Base-by-base conservation (phyloP, 495 filamentous ascomycete species). In the Aspergillus ostianus region DNA sequence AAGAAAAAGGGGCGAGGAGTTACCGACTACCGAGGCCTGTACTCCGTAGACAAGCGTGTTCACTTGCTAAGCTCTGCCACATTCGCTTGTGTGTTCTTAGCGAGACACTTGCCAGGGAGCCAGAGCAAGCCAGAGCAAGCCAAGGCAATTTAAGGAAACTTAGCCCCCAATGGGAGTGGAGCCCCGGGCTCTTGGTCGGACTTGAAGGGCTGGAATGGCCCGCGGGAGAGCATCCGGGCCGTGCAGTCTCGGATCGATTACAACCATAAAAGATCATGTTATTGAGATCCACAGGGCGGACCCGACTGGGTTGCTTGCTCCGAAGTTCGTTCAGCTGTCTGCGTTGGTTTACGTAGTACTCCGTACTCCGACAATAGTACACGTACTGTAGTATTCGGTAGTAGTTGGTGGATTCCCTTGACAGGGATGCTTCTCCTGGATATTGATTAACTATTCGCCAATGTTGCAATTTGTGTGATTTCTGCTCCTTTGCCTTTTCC, bases 131-230 rank as follows among this genome's bases (percentile, higher is more conserved):
- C 29, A 32, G 29, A 26, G 23, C 23, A 26, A 2, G 23, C 23
- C 23, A 26, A 26, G 23, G 29, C 29, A 10, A 6, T 13, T 41
- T 2, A 41, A 10, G 13, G 13, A 13, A 41, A 15, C 12, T 41
- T 41, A 41, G 36, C 36, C 36, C 36, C 36, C 36, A 41, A 41
- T 6, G 29, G 8, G 12, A 41, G 36, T 41, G 36, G 36, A 41
- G 10, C 36, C 36, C 36, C 36, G 29, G 29, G 10, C 70, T 72
- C 12, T 12, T 26, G 20, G 29, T 4, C 29, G 29, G 29, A 32
- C 36, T 1, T 12, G 36, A 41, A 13, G 36, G 4, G 13, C 10
- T 41, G 36, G 36, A 41, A 41, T 2, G 9, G 36, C 9, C 36
- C 36, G 36, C 36, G 36, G 36, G 36, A 41, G 36, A 41, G 12